Evolutionary conservation across 176 grass and related monocot genomes (phyloP), one percentile per base, ranked within the genome.

Genomic region (Miscanthus lutarioriparius): DNA sequence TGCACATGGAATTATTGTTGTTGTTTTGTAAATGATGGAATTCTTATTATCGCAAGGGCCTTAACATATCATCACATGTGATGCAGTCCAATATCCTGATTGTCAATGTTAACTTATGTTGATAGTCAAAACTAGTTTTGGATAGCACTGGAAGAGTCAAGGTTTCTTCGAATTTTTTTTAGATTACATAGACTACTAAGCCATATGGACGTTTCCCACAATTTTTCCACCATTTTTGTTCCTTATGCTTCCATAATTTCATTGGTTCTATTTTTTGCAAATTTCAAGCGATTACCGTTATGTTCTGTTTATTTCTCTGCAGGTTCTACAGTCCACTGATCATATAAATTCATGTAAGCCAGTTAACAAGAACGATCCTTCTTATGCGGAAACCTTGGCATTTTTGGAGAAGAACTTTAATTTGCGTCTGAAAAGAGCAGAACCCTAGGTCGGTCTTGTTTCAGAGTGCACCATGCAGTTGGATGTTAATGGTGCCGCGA

Each of bases 261-360:
- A 19, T 82, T 5, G 13, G 28, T 85, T 47, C n/a, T 22, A 56
- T 7, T 33, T 66, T 15, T 53, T 77, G 77, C 28, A 82, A 70
- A 33, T 75, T 64, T 67, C 10, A 82, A 54, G 35, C 5, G 36
- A 26, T 82, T 28, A 67, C 48, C 22, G 1, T 32, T 6, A 22
- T 28, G 20, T 58, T 58, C 20, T 58, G n/a, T 58, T 58, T 49
- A 64, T 40, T 59, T 35, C 72, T 44, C 23, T 41, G 35, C 85
- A 98, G 96, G 96, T 98, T 61, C 76, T 98, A 28, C 75, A 82
- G 22, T 83, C 83, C 67, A 95, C 93, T 80, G 96, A 98, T 87
- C 96, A 98, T 90, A 84, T 98, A 77, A 98, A 98, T 40, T 98
- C 96, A 51, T 95, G 96, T 79, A 98, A 98, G 44, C 96, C 96